Base-by-base conservation (phyloP, 1,284 basidiomycete genomes). In the Rhodotorula sp. region DNA sequence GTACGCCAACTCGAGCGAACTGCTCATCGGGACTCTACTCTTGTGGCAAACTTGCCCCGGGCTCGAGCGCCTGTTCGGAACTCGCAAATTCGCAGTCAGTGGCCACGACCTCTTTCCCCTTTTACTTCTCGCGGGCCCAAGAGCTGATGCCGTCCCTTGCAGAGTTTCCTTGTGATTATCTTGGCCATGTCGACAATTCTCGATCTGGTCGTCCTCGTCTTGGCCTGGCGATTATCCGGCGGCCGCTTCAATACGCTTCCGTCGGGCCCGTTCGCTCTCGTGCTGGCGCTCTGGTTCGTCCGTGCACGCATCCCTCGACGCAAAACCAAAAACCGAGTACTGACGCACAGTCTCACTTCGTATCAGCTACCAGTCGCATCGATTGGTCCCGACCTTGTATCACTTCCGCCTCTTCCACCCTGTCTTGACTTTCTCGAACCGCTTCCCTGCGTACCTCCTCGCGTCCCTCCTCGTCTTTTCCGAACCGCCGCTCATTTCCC, bases 21-120 rank as follows among this genome's bases (percentile, higher is more conserved):
- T 97, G 45, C 85, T 96, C 62, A 79, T 95, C 59, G 87, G 86
- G 2, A 87, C 90, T 73, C 78, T 95, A 33, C 75, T 94, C 22
- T 81, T 96, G 4, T 95, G 89, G 81, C 87, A 88, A 78, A 84
- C 87, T 30, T 87, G 87, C 2, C 81, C 91, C 3, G 85, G 86
- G 33, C 85, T 95, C 56, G 94, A 97, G 79, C 85, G 94, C 66
- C 86, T 88, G 53, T 95, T 94, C 78, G 94, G 94, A 3, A 89
- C 88, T 64, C 81, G 88, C 68, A 96, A 96, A 80, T 96, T 87
- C 81, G 90, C 91, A n/a, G 93, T 93, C 76, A 81, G 90, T 82
- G 24, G 33, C 30, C 22, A 55, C 17, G 17, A 48, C 67, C 24
- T 29, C 30, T 57, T 14, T 42, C 15, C 51, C 42, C 30, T 20